Evolutionary conservation across 352 stramenopile genomes (phyloP), one percentile per base, ranked within the genome.

Genomic region (Sclerospora graminicola): DNA sequence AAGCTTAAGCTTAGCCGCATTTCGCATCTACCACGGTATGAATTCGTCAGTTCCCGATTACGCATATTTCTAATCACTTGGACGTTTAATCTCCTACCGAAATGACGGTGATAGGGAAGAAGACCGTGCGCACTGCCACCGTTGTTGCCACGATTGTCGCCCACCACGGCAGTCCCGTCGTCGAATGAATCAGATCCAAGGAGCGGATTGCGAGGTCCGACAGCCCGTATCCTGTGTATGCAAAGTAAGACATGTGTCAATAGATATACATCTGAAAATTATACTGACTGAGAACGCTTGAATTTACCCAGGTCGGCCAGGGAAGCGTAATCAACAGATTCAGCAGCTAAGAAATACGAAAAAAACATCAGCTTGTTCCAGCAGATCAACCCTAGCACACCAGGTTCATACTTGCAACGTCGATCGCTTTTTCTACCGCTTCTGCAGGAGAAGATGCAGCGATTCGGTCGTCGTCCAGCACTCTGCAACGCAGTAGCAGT

Each of bases 91-190:
- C n/a, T 52, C 74, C 24, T 59, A 92, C 75, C 66, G 75, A 87
- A 56, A 82, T 66, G 57, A 91, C 47, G 15, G 73, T 84, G 45
- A 94, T 60, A 9, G 82, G 82, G 31, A 94, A 71, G 42, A 91
- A 77, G 18, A 52, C 60, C 14, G 64, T 75, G 36, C 84, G 80
- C 29, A 88, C 72, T 13, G 63, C 60, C 48, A 94, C 54, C n/a
- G 81, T 93, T 29, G 78, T 86, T 10, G 67, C 76, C 11, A 89
- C 67, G 48, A 95, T 84, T 2, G 84, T 93, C 13, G 72, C 76
- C 84, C 82, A 94, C 84, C 82, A 94, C 16, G 80, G 80, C 29
- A 94, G 48, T n/a, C 77, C 79, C 14, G 82, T 88, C 11, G 77
- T 87, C 18, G 60, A 40, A 48, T 95, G 84, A 38, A 91, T 70